phyloP scores from a whole-genome alignment of 805 yeast genomes.

The Lipomyces mesembrius region DNA sequence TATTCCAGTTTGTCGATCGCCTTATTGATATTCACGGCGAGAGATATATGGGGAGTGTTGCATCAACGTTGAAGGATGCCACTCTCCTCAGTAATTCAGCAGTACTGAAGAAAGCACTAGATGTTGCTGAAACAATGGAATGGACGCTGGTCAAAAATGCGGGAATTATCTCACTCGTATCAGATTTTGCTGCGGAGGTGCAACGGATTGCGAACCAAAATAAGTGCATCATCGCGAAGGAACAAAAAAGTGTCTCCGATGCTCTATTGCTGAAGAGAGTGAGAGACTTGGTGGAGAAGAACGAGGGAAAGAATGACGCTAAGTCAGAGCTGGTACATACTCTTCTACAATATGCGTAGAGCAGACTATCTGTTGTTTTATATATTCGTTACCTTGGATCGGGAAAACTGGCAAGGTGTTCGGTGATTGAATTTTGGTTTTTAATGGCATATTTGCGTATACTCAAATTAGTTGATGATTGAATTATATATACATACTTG shows the following conservation, averaged over 20 bases:
- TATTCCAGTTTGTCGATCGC: neutral
- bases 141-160: neutral
- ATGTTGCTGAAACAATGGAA: neutral
- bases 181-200: neutral
- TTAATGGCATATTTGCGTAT: neutral
- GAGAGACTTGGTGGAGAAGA: neutral
- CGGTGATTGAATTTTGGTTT: neutral
- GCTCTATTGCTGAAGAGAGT: conserved; percentile 4
- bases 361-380: neutral
- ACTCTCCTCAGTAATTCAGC: neutral
- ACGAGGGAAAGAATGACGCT: neutral
- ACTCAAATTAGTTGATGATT: neutral
- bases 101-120: neutral
- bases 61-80: neutral
- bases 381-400: neutral
- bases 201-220: neutral
- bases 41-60: neutral
- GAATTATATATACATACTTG: neutral
- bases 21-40: neutral
- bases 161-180: neutral
- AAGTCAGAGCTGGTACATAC: neutral
- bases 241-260: neutral
- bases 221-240: neutral
- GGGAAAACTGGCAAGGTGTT: neutral
- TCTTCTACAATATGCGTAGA: neutral